Evolutionary conservation across 352 stramenopile genomes (phyloP).

Genomic region (Phytophthora foliorum): DNA sequence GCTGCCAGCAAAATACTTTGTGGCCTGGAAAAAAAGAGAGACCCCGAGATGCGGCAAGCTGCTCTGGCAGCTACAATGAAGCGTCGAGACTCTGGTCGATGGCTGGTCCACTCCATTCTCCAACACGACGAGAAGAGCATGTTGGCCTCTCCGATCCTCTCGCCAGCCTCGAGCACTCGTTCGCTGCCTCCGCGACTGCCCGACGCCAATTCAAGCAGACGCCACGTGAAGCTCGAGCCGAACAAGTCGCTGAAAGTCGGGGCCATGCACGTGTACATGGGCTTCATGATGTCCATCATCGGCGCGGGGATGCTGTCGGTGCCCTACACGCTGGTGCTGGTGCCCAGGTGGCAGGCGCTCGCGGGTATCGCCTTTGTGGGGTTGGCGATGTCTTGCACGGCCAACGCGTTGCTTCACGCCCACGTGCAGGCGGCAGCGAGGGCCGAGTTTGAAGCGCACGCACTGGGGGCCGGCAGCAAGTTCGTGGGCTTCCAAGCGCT

Average conservation of each 20-base stretch:
- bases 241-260: conserved; percentile 10
- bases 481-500: conserved; percentile 44
- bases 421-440: conserved; percentile 60
- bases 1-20: not conserved
- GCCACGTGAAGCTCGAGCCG: not conserved
- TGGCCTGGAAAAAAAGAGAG: not conserved
- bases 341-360: conserved; percentile 50
- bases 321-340: conserved; percentile 71
- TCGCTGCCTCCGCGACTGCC: conserved; percentile 32
- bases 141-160: conserved; percentile 35
- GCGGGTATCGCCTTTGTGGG: conserved; percentile 55
- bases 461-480: conserved; percentile 53
- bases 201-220: conserved; percentile 10
- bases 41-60: conserved; percentile 16
- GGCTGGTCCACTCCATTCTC: not conserved
- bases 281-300: conserved; percentile 84
- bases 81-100: not conserved
- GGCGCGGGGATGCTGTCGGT: conserved; percentile 75
- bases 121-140: conserved; percentile 4
- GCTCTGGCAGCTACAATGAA: conserved; percentile 17
- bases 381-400: conserved; percentile 54
- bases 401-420: conserved; percentile 60
- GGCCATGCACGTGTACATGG: conserved; percentile 64
- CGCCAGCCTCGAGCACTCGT: conserved; percentile 31
- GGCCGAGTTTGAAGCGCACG: conserved; percentile 66